Percentiles rank a stretch among this genome's conserved stretches.
Evolutionary conservation across 2,329 filamentous ascomycete genomes (phyloP).

Genomic region (Colletotrichum filicis): DNA sequence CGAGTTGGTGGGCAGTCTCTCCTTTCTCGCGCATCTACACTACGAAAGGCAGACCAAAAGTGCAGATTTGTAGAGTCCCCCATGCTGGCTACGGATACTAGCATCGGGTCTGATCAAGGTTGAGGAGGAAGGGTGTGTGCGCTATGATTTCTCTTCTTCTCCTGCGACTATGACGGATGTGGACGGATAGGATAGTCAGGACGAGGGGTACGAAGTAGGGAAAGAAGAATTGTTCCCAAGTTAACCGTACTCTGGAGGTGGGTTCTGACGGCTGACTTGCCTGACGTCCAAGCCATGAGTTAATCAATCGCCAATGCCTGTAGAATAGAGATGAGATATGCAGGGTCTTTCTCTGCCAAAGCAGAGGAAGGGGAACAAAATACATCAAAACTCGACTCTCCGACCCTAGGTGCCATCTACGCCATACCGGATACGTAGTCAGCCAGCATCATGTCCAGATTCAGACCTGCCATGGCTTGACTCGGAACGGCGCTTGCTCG

Average conservation of each 20-base stretch:
- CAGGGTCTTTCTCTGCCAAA: constrained; percentile 22
- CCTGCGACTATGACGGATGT: neutral
- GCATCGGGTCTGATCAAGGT: neutral
- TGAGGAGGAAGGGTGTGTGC: neutral
- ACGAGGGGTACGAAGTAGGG: neutral
- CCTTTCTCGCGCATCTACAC: neutral
- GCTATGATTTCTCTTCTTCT: neutral
- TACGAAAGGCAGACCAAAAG: neutral
- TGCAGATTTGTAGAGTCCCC: neutral
- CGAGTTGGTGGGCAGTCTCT: neutral
- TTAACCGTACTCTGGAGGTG: neutral
- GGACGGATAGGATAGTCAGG: neutral
- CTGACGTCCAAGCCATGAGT: neutral
- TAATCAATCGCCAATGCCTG: constrained; percentile 12
- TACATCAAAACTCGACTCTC: neutral
- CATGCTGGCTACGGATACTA: neutral
- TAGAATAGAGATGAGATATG: constrained; percentile 26
- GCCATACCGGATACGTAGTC: constrained; percentile 21
- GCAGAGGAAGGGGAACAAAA: neutral
- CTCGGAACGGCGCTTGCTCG: constrained; percentile 22
- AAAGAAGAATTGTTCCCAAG: neutral
- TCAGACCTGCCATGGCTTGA: constrained; percentile 25
- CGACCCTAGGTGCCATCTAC: neutral
- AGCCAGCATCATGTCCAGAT: constrained; percentile 20
- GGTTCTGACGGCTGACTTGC: neutral